Evolutionary conservation across 257 asterid genomes (phyloP).

Genomic region (Petrea volubilis): DNA sequence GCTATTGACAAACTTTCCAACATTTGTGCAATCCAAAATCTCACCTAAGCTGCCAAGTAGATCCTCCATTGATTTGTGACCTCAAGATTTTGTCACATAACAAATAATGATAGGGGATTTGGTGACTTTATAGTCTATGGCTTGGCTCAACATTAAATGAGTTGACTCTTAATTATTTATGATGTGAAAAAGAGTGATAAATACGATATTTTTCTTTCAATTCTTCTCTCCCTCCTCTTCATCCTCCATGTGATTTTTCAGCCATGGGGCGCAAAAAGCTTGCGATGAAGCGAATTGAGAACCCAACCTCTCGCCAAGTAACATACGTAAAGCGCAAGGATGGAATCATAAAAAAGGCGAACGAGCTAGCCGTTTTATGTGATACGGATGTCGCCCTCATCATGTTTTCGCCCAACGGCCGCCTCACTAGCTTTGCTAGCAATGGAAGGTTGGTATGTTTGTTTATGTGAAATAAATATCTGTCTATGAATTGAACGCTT

Average conservation of each 20-base stretch:
- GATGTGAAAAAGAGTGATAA: not conserved
- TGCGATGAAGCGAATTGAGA: constrained; percentile 49
- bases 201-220: not conserved
- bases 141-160: constrained; percentile 27
- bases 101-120: constrained; percentile 6
- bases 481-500: not conserved
- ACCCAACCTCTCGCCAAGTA: constrained; percentile 47
- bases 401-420: constrained; percentile 69
- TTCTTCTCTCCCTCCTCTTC: not conserved
- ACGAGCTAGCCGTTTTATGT: constrained; percentile 60
- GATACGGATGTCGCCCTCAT: constrained; percentile 65
- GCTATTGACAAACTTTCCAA: constrained; percentile 6
- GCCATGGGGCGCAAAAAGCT: constrained; percentile 65
- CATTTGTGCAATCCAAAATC: constrained; percentile 22
- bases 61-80: constrained; percentile 28
- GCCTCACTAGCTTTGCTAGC: constrained; percentile 54
- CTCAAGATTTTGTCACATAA: not conserved
- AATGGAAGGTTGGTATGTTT: constrained; percentile 44
- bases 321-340: constrained; percentile 63
- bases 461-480: too few species aligned
- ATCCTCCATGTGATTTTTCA: not conserved
- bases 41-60: not conserved
- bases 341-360: constrained; percentile 64
- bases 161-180: not conserved
- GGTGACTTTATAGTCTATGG: constrained; percentile 22